Evolutionary conservation across 176 grass and related monocot genomes (phyloP).

Genomic region (Hsuehochloa calcarea): DNA sequence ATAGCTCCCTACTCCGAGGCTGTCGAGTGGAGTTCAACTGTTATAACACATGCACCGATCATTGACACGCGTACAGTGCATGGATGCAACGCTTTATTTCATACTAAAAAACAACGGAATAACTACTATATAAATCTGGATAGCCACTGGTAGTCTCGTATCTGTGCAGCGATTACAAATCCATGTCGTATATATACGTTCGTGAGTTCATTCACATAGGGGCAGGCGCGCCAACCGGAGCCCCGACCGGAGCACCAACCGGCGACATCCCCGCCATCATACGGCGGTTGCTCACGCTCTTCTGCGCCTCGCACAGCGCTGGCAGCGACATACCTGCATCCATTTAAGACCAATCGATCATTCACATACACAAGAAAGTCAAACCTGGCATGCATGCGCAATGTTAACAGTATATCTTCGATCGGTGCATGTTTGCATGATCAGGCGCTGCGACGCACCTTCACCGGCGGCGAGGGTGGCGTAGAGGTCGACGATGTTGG

Average conservation of each 20-base stretch:
- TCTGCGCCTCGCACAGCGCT: constrained; percentile 20
- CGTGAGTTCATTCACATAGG: not conserved
- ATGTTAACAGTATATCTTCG: not conserved
- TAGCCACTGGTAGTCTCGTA: not conserved
- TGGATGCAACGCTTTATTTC: not conserved
- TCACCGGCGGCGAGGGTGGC: constrained; percentile 53
- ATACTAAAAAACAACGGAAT: not conserved
- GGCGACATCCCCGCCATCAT: constrained; percentile 30
- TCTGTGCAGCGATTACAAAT: not conserved
- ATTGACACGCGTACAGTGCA: not conserved
- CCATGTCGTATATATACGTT: not conserved
- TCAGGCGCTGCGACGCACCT: not conserved
- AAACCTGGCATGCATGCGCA: not conserved
- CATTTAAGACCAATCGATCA: not conserved
- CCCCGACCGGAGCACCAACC: not conserved
- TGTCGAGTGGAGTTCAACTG: too few species aligned
- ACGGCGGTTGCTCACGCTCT: not conserved
- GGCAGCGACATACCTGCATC: constrained; percentile 10
- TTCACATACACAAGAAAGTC: not conserved
- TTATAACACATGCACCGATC: too few species aligned
- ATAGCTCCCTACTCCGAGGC: too few species aligned
- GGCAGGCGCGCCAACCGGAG: not conserved
- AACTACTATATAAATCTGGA: not conserved
- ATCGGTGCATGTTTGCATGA: not conserved
- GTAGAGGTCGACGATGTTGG: constrained; percentile 64